A percentile compares a stretch with the other conserved stretches of the same genome.
phyloP scores from a whole-genome alignment of 78 protist genomes.

The Monocercomonoides exilis region DNA sequence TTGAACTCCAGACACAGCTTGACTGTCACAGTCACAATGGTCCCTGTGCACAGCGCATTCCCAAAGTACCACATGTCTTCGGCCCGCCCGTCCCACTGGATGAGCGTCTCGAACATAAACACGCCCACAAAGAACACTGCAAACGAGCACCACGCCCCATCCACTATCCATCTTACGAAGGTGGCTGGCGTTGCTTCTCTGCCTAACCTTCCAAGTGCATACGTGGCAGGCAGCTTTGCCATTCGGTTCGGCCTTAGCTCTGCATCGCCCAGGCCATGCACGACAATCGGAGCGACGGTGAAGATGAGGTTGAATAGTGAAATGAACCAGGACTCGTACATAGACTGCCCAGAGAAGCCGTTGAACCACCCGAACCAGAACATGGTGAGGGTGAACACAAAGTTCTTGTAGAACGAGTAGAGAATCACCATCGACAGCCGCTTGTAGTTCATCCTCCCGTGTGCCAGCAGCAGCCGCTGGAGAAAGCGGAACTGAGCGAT shows the following conservation, averaged over 20 bases:
- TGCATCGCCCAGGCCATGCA: neutral
- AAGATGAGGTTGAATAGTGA: neutral
- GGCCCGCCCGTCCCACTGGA: neutral
- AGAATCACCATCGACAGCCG: constrained; percentile 22
- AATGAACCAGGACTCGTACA: neutral
- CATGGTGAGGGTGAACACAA: neutral
- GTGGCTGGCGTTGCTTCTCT: neutral
- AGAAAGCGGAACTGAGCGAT: constrained; percentile 71
- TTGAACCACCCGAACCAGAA: neutral
- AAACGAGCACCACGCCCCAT: neutral
- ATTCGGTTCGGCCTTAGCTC: neutral
- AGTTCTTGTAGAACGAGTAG: constrained; percentile 66
- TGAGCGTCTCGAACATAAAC: neutral
- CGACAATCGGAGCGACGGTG: neutral
- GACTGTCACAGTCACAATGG: neutral
- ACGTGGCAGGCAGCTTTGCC: neutral
- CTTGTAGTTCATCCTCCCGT: constrained; percentile 43
- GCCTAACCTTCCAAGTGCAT: neutral
- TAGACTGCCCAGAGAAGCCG: neutral
- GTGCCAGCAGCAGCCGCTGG: constrained; percentile 48
- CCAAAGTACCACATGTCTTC: neutral
- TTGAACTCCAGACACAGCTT: neutral
- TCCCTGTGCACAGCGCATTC: neutral
- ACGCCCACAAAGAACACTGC: neutral
- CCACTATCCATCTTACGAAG: neutral